Evolutionary conservation across 2,329 filamentous ascomycete species (phyloP).

Genomic region (Trichophyton verrucosum): DNA sequence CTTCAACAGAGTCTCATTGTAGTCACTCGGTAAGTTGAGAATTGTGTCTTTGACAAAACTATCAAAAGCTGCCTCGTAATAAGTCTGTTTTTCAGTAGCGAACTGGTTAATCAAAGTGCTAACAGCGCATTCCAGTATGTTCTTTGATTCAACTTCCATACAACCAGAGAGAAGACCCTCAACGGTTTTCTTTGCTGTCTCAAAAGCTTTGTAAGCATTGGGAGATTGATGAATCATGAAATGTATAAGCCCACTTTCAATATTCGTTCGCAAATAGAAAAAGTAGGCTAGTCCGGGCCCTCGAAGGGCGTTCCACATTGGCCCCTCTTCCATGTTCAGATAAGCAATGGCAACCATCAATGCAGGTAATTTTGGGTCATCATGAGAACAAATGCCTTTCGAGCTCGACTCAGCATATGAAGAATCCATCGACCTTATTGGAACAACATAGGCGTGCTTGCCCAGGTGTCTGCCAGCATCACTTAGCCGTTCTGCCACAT

Average conservation of each 20-base stretch:
- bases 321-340: conserved; percentile 84
- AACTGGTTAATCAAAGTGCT: conserved; percentile 76
- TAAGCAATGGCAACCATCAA: conserved; percentile 82
- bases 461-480: conserved; percentile 64
- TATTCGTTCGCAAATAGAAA: conserved; percentile 61
- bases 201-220: conserved; percentile 75
- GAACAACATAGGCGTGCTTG: conserved; percentile 62
- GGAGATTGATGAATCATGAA: conserved; percentile 86
- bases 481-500: conserved; percentile 59
- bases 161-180: conserved; percentile 60
- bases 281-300: conserved; percentile 91
- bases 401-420: conserved; percentile 72
- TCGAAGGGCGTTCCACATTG: conserved; percentile 84
- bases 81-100: conserved; percentile 78
- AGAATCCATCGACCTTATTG: conserved; percentile 85
- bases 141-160: conserved; percentile 60
- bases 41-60: conserved; percentile 77
- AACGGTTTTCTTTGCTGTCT: conserved; percentile 62
- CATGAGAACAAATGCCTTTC: conserved; percentile 60
- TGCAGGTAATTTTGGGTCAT: conserved; percentile 66
- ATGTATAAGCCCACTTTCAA: conserved; percentile 67
- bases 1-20: conserved; percentile 62
- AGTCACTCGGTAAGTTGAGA: conserved; percentile 60
- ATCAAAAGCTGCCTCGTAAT: conserved; percentile 66
- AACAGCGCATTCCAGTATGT: conserved; percentile 71